Base-by-base conservation (phyloP, 306 rosid genomes). In the Quercus mongolica region DNA sequence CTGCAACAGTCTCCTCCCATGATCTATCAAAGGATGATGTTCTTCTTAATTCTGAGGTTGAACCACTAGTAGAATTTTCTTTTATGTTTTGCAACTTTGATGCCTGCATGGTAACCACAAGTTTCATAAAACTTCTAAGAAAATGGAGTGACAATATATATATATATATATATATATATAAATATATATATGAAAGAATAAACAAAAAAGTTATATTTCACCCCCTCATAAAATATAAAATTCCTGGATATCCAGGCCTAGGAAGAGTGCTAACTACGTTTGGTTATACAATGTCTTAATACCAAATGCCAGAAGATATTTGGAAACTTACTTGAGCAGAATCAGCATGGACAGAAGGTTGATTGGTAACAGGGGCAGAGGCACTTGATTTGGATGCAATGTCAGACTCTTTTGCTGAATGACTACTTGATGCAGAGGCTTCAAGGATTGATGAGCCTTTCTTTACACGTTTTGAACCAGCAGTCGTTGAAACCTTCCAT, bases 1-100 rank as follows among this genome's bases (percentile, higher is more conserved):
- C 99, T 78, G 99, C 97, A 57, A 96, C 96, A 57, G 93, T 88
- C 86, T 93, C 99, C 88, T 96, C 99, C 98, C 97, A 94, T 74
- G 91, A 73, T 87, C 97, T 85, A 80, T 94, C 99, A 82, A 92
- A 92, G 76, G 99, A 94, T 44, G 97, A 90, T 55, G 99, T 91
- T 84, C 97, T 87, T 84, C 92, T 87, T 75, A 96, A 86, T 86
- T 91, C 98, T 1, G 93, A 81, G 44, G 64, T 76, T 71, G 90
- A 79, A 74, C 90, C 72, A 64, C 86, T 74, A 26, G 76, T 85
- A 65, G 77, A 28, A 73, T 82, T 86, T 67, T 78, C 84, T 70
- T 77, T 87, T 31, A 35, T 81, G 86, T 69, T 92, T 82, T 90
- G 91, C 59, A 76, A 75, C 78, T 89, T 93, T 49, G 92, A 79